These are phyloP conservation scores for Chalciporus pseudorubinellus DNA, from an alignment of 768 basidiomycete species.

Conservation along the genomic window DNA sequence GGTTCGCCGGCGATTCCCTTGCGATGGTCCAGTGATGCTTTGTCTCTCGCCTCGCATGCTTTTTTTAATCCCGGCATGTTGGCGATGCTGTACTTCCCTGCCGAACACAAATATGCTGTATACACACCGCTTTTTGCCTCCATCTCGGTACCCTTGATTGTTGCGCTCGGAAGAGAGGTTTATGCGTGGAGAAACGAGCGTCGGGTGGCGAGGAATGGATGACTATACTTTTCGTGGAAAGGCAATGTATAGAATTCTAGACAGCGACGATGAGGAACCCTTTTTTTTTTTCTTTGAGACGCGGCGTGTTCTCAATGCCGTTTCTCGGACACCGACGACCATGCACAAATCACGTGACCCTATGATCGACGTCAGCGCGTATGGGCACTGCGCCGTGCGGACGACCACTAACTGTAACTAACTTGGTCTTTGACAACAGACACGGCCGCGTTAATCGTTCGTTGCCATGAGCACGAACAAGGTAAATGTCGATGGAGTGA, in stretches of 20 bases:
- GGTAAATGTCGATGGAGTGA: conserved; percentile 66
- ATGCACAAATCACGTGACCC: neutral
- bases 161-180: conserved; percentile 73
- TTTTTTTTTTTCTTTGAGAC: neutral
- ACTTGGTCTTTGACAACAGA: conserved; percentile 5
- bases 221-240: conserved; percentile 4
- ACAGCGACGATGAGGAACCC: conserved; percentile 6
- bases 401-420: neutral
- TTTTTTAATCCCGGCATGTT: conserved; percentile 98
- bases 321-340: neutral
- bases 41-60: conserved; percentile 71
- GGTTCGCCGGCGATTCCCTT: conserved; percentile 40
- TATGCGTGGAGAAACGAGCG: conserved; percentile 50
- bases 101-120: conserved; percentile 96
- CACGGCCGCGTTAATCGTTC: conserved; percentile 5
- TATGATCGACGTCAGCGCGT: neutral
- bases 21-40: conserved; percentile 58
- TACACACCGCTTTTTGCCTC: conserved; percentile 96
- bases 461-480: conserved; percentile 40
- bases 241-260: conserved; percentile 8
- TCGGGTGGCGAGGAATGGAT: conserved; percentile 12
- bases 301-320: conserved; percentile 13
- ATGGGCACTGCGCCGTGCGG: neutral
- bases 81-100: conserved; percentile 93
- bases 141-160: conserved; percentile 76